phyloP scores from a whole-genome alignment of 116 monocot genomes.

The Trichopus zeylanicus region DNA sequence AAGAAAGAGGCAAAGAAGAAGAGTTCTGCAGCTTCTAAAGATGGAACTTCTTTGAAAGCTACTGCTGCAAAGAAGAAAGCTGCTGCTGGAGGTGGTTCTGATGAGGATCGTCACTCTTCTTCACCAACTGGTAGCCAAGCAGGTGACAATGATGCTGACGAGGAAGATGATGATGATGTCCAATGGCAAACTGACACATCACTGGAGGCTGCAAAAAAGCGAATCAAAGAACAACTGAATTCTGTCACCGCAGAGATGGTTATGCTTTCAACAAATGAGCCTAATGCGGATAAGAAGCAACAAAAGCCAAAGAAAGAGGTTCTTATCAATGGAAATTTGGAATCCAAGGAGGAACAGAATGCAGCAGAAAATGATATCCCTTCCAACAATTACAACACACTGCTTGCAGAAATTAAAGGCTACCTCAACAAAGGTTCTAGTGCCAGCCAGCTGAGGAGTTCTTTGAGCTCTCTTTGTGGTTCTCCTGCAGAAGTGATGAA shows the following conservation, averaged over 20 bases:
- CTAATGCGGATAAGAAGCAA: slow-evolving; percentile 9
- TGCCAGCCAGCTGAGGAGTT: slow-evolving; percentile 21
- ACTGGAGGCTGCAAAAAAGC: slow-evolving; percentile 55
- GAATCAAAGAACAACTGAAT: slow-evolving; percentile 73
- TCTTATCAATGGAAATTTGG: background rate
- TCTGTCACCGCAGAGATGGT: slow-evolving; percentile 84
- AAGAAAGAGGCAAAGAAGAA: slow-evolving; percentile 33
- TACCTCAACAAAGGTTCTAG: slow-evolving; percentile 25
- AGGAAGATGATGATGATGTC: slow-evolving; percentile 43
- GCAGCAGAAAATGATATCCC: background rate
- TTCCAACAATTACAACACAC: background rate
- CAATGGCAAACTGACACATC: slow-evolving; percentile 88
- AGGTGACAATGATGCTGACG: slow-evolving; percentile 23
- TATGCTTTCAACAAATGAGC: slow-evolving; percentile 45
- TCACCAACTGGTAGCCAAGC: slow-evolving; percentile 31
- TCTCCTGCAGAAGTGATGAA: slow-evolving; percentile 34
- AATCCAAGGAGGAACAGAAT: background rate
- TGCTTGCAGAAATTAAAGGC: slow-evolving; percentile 28
- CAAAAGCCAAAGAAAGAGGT: slow-evolving; percentile 4
- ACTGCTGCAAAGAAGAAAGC: background rate
- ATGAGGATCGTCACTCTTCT: slow-evolving; percentile 25
- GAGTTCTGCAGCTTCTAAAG: slow-evolving; percentile 5
- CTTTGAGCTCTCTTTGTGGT: slow-evolving; percentile 7
- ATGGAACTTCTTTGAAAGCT: slow-evolving; percentile 3
- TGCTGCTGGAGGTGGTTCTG: slow-evolving; percentile 14